These are phyloP conservation scores for Talaromyces sp. DNA, from an alignment of 2,329 filamentous ascomycete genomes.

Conservation along the genomic window DNA sequence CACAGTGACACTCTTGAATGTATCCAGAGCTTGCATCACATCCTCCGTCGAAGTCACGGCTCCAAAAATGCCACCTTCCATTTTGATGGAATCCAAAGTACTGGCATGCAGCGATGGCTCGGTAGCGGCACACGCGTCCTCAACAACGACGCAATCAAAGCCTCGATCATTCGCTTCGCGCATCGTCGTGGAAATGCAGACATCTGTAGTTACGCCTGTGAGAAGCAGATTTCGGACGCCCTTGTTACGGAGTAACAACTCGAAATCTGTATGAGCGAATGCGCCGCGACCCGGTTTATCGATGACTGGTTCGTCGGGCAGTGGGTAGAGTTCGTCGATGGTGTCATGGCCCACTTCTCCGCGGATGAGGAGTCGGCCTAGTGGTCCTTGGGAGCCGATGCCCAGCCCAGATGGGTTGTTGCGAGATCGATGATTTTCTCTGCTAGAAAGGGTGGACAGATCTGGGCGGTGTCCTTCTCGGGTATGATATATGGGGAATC, in stretches of 20 bases:
- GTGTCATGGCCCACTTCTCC: slow-evolving; percentile 59
- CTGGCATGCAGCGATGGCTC: slow-evolving; percentile 41
- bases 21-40: slow-evolving; percentile 41
- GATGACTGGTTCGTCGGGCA: slow-evolving; percentile 49
- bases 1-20: slow-evolving; percentile 40
- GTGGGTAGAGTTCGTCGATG: slow-evolving; percentile 52
- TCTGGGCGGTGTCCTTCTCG: slow-evolving; percentile 51
- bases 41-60: slow-evolving; percentile 39
- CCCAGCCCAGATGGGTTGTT: slow-evolving; percentile 52
- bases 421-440: slow-evolving; percentile 53
- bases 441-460: slow-evolving; percentile 54
- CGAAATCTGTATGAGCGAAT: slow-evolving; percentile 55
- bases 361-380: slow-evolving; percentile 58
- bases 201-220: slow-evolving; percentile 56
- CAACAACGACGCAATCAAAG: slow-evolving; percentile 53
- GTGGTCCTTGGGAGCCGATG: slow-evolving; percentile 52
- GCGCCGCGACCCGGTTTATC: slow-evolving; percentile 56
- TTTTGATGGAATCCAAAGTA: slow-evolving; percentile 44
- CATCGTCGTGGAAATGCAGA: slow-evolving; percentile 55
- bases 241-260: slow-evolving; percentile 50
- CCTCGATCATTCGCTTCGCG: slow-evolving; percentile 56
- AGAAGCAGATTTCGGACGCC: slow-evolving; percentile 54
- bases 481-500: slow-evolving; percentile 46
- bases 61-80: slow-evolving; percentile 48
- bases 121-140: slow-evolving; percentile 48